A percentile compares a stretch with the other conserved stretches of the same genome.
phyloP scores from a whole-genome alignment of 129 eudicot species.

The Lactuca sativa region DNA sequence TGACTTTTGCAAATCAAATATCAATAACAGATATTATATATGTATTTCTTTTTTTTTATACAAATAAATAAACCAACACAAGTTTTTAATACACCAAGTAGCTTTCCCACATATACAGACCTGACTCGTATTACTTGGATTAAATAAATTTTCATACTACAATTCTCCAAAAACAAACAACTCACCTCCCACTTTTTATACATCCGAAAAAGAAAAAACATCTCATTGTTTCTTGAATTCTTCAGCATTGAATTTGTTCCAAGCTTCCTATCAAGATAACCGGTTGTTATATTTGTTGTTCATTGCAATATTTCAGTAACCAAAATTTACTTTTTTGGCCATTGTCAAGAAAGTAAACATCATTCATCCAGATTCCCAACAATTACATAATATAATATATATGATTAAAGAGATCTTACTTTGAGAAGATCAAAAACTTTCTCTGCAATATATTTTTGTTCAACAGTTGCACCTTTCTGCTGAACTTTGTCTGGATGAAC shows the following conservation, averaged over 20 bases:
- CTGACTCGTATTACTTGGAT: slow-evolving; percentile 16
- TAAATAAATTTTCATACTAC: slow-evolving; percentile 23
- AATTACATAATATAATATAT: background rate
- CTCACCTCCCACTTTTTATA: slow-evolving; percentile 30
- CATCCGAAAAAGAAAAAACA: slow-evolving; percentile 9
- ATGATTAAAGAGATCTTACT: slow-evolving; percentile 38
- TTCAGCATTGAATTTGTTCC: slow-evolving; percentile 80
- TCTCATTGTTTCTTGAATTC: slow-evolving; percentile 56
- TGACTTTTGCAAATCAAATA: background rate
- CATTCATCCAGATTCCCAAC: background rate
- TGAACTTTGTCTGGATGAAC: slow-evolving; percentile 98
- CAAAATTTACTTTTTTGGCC: too few relatives aligned
- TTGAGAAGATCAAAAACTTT: slow-evolving; percentile 85
- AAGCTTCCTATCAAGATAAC: slow-evolving; percentile 60
- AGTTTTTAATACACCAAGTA: slow-evolving; percentile 25
- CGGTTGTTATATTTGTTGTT: too few relatives aligned
- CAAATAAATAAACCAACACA: slow-evolving; percentile 17
- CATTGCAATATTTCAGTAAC: too few relatives aligned
- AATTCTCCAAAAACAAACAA: slow-evolving; percentile 22
- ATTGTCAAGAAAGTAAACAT: too few relatives aligned
- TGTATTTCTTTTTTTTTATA: slow-evolving; percentile 9
- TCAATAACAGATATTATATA: background rate
- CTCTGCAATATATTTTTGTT: slow-evolving; percentile 84
- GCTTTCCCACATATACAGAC: slow-evolving; percentile 34
- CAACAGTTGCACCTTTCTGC: slow-evolving; percentile 83